Evolutionary conservation across 805 yeast genomes (phyloP), one percentile per base, ranked within the genome.

Genomic region (Komagataella mondaviorum): DNA sequence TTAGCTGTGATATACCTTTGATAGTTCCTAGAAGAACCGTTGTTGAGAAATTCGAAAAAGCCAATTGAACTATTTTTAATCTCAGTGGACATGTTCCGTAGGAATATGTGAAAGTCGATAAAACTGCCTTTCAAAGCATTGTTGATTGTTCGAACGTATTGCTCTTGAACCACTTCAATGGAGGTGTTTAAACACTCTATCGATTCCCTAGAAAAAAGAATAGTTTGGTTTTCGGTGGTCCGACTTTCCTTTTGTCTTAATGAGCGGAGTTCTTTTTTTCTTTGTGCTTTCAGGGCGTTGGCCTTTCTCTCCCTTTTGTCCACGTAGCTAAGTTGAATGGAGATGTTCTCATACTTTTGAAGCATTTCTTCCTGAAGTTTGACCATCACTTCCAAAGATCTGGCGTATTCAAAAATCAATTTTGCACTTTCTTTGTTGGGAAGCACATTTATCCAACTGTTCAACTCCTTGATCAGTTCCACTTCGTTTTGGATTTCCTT

Each of bases 141-240:
- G 47, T 69, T 68, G 20, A 80, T 72, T 0, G 80, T 67, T 48
- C 78, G 68, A 6, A 68, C 64, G 48, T 72, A 68, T 58, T 80
- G 85, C 30, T 69, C 73, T 53, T 75, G 75, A 6, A 77, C 76
- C 20, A 79, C 75, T 51, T 71, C 77, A n/a, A 76, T 66, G 44
- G 77, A 71, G 54, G 73, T 70, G 46, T 70, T 69, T 51, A 73
- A 63, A 55, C 76, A 80, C 59, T 80, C 85, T 39, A 80, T 59
- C 50, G 70, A 68, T 57, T 80, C 86, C 52, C 66, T 68, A 1
- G 75, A 62, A 17, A 77, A 59, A 14, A 71, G 62, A 0, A 78
- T 69, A 6, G 61, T 63, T 16, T 73, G 70, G 24, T 74, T 70
- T 49, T 71, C 73, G 3, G 82, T 83, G 53, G 58, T 62, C 54